Base-by-base conservation (phyloP, 306 rosid species). In the Malus orientalis region DNA sequence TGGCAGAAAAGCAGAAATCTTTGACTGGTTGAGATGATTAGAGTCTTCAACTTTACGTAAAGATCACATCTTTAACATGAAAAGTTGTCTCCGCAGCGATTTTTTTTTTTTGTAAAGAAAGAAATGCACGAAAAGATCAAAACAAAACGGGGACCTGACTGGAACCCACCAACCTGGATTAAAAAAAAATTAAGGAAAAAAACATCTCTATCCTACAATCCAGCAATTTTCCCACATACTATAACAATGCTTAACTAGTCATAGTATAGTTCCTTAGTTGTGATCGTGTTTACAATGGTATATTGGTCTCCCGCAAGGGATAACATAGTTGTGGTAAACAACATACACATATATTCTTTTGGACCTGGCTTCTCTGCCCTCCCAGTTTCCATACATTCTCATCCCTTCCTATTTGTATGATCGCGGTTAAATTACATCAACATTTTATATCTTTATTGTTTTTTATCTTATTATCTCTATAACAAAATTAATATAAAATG, bases 61-160 rank as follows among this genome's bases (percentile, higher is more conserved):
- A 54, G 57, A 71, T 68, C 76, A 67, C 71, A 69, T 84, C 81
- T 64, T 72, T 79, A 77, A 27, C 77, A 81, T 80, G 81, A 65
- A 69, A 58, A 47, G 78, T 71, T 69, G 75, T 8, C 9, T 75
- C 81, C 44, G 45, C 71, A 60, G 70, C 66, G 74, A 83, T 40
- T 78, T 11, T 66, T 80, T 64, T n/a, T 23, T 25, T 80, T 65
- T 57, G 62, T 36, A 78, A 80, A 29, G 29, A 71, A 73, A n/a
- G 22, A 68, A 70, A 29, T 69, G 74, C 74, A 78, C 22, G 36
- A 61, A 36, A 38, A 4, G 51, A 20, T 27, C 11, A 11, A 29
- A 54, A 2, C 33, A 61, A 12, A 15, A 5, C 45, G 61, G n/a
- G 54, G 16, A 68, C 69, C 70, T n/a, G n/a, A 69, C 70, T 64